These are phyloP conservation scores for Rosa persica DNA, from an alignment of 306 rosid genomes.

Conservation along the genomic window DNA sequence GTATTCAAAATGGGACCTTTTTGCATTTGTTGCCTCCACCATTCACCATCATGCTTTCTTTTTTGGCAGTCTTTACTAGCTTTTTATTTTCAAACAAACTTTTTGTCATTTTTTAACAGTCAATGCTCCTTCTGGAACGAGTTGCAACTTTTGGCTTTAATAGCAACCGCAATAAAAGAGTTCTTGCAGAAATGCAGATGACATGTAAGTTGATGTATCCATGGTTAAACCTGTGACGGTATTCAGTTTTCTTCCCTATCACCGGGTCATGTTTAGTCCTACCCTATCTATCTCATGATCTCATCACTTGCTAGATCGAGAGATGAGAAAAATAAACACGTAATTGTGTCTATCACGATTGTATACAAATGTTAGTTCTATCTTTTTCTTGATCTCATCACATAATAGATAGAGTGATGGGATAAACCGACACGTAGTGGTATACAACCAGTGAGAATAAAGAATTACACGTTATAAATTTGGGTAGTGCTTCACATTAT, in stretches of 20 bases:
- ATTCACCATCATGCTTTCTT: not conserved
- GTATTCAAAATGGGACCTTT: slow-evolving; percentile 10
- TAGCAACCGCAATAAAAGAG: slow-evolving; percentile 14
- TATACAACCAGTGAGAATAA: not conserved
- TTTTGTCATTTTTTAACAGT: slow-evolving; percentile 18
- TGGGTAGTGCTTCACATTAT: not conserved
- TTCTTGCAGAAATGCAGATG: not conserved
- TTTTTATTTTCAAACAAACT: slow-evolving; percentile 42
- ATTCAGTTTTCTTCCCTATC: not conserved
- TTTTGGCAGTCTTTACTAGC: slow-evolving; percentile 37
- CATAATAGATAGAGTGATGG: not conserved
- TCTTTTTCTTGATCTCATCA: not conserved
- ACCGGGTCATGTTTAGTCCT: not conserved
- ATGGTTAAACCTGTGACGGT: not conserved
- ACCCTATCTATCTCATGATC: not conserved
- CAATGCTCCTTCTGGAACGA: slow-evolving; percentile 4
- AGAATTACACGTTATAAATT: not conserved
- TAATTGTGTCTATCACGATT: not conserved
- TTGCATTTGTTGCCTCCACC: not conserved
- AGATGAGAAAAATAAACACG: not conserved
- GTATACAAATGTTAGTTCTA: not conserved
- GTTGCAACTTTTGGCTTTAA: slow-evolving; percentile 48
- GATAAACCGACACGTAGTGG: not conserved
- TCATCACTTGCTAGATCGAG: not conserved
- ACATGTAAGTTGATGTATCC: slow-evolving; percentile 2